Percentiles rank a stretch among this genome's conserved stretches.
These are phyloP conservation scores for Daldinia sp. DNA, from an alignment of 2,329 filamentous ascomycete genomes.

Conservation along the genomic window DNA sequence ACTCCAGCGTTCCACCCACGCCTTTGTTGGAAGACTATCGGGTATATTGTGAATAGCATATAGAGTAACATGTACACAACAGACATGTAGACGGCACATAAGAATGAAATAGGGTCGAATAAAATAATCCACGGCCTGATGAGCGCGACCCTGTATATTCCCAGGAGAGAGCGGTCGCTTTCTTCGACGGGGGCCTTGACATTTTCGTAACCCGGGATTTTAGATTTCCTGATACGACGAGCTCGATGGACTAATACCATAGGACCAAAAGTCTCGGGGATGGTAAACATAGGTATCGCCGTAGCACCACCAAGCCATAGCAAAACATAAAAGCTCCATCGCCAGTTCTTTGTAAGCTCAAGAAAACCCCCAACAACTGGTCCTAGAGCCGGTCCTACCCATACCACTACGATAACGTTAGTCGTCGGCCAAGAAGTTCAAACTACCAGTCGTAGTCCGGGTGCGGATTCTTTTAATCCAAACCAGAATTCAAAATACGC, in stretches of 20 bases:
- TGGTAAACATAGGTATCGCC: conserved; percentile 59
- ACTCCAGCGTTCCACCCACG: conserved; percentile 63
- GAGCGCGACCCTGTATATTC: conserved; percentile 60
- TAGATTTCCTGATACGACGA: conserved; percentile 56
- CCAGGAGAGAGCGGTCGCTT: conserved; percentile 52
- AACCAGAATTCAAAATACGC: background rate
- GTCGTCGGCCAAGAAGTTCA: too few species aligned
- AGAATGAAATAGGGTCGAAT: conserved; percentile 61
- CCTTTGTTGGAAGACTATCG: conserved; percentile 61
- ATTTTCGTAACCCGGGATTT: conserved; percentile 61
- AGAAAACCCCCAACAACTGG: conserved; percentile 66
- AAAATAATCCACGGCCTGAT: conserved; percentile 63
- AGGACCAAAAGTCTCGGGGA: conserved; percentile 65
- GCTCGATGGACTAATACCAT: conserved; percentile 63
- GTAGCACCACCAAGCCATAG: conserved; percentile 54
- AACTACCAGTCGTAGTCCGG: too few species aligned
- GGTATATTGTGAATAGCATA: conserved; percentile 67
- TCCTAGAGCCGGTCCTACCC: conserved; percentile 56
- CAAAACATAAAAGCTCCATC: conserved; percentile 61
- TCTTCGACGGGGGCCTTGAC: conserved; percentile 60
- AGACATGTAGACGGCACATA: conserved; percentile 61
- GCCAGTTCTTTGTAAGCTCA: conserved; percentile 62
- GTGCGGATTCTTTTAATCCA: too few species aligned
- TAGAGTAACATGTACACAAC: conserved; percentile 63
- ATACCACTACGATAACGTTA: conserved; percentile 50